Evolutionary conservation across 345 rosid species (phyloP).

Genomic region (Populus alba): DNA sequence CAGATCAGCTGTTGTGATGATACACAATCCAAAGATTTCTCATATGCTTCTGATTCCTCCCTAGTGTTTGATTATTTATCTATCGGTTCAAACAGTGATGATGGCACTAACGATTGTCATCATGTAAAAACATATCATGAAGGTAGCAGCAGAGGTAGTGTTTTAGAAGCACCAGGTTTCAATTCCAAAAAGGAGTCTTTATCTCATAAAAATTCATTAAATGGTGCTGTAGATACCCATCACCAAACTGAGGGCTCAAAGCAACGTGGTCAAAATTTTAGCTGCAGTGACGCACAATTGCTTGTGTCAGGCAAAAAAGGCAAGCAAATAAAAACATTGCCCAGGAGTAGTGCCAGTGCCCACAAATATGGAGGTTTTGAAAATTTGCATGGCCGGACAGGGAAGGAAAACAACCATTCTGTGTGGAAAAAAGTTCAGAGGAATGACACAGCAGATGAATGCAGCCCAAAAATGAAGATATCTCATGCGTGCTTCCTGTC

Average conservation of each 20-base stretch:
- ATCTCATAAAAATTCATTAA: slow-evolving; percentile 13
- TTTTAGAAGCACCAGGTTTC: slow-evolving; percentile 18
- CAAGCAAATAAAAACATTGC: slow-evolving; percentile 32
- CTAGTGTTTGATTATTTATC: slow-evolving; percentile 26
- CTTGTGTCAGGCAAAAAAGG: slow-evolving; percentile 23
- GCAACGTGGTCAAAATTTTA: slow-evolving; percentile 7
- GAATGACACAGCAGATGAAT: slow-evolving; percentile 23
- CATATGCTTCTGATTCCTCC: slow-evolving; percentile 23
- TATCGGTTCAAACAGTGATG: slow-evolving; percentile 29
- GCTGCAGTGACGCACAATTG: slow-evolving; percentile 13
- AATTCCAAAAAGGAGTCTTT: slow-evolving; percentile 9
- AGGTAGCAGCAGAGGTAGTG: slow-evolving; percentile 1
- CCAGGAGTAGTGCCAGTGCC: slow-evolving; percentile 22
- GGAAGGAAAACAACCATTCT: slow-evolving; percentile 38
- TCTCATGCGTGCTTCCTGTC: slow-evolving; percentile 14
- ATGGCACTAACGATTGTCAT: slow-evolving; percentile 11
- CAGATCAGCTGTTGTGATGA: slow-evolving; percentile 6
- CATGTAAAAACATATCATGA: slow-evolving; percentile 14
- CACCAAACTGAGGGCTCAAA: slow-evolving; percentile 12
- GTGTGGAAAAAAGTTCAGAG: slow-evolving; percentile 55
- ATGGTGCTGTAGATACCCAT: slow-evolving; percentile 18
- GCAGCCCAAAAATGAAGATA: slow-evolving; percentile 23
- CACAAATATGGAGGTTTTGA: slow-evolving; percentile 26
- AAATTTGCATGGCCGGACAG: slow-evolving; percentile 22
- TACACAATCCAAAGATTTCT: slow-evolving; percentile 14